phyloP scores from a whole-genome alignment of 2,329 filamentous ascomycete genomes.

The Aureobasidium subglaciale region DNA sequence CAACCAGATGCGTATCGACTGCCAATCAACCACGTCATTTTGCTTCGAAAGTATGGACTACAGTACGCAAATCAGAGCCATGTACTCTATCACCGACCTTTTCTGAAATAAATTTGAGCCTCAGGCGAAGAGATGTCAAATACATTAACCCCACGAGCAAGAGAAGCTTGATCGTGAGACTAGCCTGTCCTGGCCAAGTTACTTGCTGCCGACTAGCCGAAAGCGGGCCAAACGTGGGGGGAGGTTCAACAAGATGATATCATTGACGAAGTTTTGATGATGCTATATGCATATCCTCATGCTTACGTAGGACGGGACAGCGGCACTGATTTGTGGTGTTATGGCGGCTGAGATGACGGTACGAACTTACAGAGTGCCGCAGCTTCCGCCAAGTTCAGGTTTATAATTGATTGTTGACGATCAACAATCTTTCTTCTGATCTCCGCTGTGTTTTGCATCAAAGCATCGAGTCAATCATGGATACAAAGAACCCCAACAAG shows the following conservation, averaged over 20 bases:
- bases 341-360: background rate
- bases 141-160: background rate
- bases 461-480: constrained; percentile 26
- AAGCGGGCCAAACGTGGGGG: background rate
- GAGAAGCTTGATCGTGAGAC: background rate
- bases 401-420: background rate
- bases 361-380: background rate
- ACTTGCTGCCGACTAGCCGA: background rate
- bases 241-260: background rate
- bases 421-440: background rate
- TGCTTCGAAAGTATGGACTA: no score
- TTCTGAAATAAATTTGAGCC: no score
- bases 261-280: background rate
- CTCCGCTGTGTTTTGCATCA: background rate
- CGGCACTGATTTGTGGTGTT: background rate
- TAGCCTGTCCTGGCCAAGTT: background rate
- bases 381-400: background rate
- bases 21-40: no score
- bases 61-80: no score
- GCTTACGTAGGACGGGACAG: background rate
- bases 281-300: no score
- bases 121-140: background rate
- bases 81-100: background rate
- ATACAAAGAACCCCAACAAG: constrained; percentile 48
- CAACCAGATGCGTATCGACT: no score